Conservation (phyloP, 2,329 filamentous ascomycete genomes). For the Bipolaris oryzae region DNA sequence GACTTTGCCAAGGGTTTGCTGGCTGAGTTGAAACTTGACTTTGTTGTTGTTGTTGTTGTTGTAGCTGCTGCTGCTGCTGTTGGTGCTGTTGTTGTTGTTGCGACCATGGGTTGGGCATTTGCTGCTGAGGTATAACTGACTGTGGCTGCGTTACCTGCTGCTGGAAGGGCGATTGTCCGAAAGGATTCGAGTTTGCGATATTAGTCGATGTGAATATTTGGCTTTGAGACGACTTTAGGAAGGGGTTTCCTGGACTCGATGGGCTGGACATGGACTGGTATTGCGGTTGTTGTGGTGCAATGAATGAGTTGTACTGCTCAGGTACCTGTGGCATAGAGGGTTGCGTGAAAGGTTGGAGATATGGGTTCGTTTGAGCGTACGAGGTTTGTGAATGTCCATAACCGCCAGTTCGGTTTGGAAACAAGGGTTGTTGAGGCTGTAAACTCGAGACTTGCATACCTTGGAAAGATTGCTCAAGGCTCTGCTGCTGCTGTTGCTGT, state of each 20-base stretch:
- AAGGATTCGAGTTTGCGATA: constrained; percentile 46
- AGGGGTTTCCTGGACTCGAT: constrained; percentile 50
- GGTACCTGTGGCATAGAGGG: constrained; percentile 51
- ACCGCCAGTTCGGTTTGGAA: constrained; percentile 77
- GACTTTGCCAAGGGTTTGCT: constrained; percentile 34
- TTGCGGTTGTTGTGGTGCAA: constrained; percentile 37
- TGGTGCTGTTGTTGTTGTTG: constrained; percentile 14
- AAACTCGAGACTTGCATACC: constrained; percentile 67
- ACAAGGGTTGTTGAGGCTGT: constrained; percentile 57
- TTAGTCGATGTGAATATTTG: constrained; percentile 50
- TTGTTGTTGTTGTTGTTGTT: constrained; percentile 8
- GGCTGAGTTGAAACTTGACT: constrained; percentile 21
- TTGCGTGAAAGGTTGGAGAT: constrained; percentile 49
- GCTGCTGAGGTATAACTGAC: constrained; percentile 17
- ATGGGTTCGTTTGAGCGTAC: constrained; percentile 49
- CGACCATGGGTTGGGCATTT: constrained; percentile 34
- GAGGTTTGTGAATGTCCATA: constrained; percentile 50
- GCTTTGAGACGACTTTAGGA: constrained; percentile 51
- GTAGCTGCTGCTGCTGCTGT: constrained; percentile 8
- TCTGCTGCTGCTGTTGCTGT: constrained; percentile 43
- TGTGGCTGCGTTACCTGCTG: constrained; percentile 33
- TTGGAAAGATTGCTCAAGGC: constrained; percentile 73
- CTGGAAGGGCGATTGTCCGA: constrained; percentile 38
- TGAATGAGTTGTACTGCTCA: constrained; percentile 46
- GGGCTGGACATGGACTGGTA: constrained; percentile 50